Evolutionary conservation across 495 filamentous ascomycete genomes (phyloP).

Genomic region (Aspergillus diversus): DNA sequence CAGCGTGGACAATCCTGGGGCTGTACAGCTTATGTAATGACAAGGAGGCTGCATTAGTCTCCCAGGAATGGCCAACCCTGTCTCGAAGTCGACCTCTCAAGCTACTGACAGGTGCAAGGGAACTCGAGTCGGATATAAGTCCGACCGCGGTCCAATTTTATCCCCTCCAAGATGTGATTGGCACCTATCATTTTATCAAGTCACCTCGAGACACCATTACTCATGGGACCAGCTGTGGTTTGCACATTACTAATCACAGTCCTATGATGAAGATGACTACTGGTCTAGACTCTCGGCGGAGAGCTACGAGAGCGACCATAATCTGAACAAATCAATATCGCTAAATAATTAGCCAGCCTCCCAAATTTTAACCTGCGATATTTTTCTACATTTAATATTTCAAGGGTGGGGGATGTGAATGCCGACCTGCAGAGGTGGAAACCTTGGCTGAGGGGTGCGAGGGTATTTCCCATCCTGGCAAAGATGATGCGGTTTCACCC

Average conservation of each 20-base stretch:
- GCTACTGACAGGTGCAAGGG: neutral
- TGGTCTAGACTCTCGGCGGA: neutral
- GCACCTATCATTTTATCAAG: neutral
- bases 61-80: neutral
- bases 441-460: neutral
- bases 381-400: neutral
- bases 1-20: neutral
- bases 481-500: constrained; percentile 3
- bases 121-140: neutral
- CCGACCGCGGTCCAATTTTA: neutral
- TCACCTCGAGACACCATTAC: neutral
- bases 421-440: constrained; percentile 5
- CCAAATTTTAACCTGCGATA: too few relatives aligned
- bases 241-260: neutral
- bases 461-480: neutral
- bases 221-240: neutral
- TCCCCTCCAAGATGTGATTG: neutral
- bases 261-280: neutral
- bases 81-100: neutral
- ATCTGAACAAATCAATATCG: too few relatives aligned
- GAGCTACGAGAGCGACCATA: neutral
- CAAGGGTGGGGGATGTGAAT: constrained; percentile 12
- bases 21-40: constrained; percentile 12
- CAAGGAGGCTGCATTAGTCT: constrained; percentile 2
- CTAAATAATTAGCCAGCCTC: too few relatives aligned